Percentiles rank a stretch among this genome's conserved stretches.
These are phyloP conservation scores for Neurospora sp. DNA, from an alignment of 495 filamentous ascomycete genomes.

Conservation along the genomic window DNA sequence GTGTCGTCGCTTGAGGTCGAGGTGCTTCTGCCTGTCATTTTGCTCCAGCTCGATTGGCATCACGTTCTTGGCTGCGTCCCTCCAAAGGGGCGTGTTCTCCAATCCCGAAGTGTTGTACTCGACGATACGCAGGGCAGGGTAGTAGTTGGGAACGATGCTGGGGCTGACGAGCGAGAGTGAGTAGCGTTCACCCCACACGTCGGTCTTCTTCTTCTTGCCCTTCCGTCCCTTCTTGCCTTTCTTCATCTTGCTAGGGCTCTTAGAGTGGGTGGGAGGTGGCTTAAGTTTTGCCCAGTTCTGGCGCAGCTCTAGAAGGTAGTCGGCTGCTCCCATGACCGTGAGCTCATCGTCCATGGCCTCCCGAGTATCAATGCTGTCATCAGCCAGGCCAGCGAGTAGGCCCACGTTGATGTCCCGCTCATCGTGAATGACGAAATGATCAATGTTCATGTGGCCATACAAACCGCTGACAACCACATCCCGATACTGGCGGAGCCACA, in stretches of 20 bases:
- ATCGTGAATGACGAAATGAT: constrained; percentile 94
- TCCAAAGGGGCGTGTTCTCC: constrained; percentile 41
- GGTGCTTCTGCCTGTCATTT: constrained; percentile 9
- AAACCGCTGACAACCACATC: constrained; percentile 72
- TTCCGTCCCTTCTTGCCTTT: constrained; percentile 20
- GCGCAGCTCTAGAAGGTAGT: constrained; percentile 74
- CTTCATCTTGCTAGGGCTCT: constrained; percentile 27
- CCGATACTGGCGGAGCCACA: constrained; percentile 82
- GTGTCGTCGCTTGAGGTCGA: constrained; percentile 10
- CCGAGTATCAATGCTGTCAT: constrained; percentile 14
- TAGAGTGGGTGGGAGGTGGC: constrained; percentile 32
- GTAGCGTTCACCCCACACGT: constrained; percentile 70
- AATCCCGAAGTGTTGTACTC: constrained; percentile 91
- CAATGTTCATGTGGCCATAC: constrained; percentile 97
- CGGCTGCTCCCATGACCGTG: constrained; percentile 50
- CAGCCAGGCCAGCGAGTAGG: constrained; percentile 35
- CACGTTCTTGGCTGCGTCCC: constrained; percentile 15
- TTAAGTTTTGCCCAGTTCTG: constrained; percentile 68
- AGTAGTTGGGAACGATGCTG: constrained; percentile 88
- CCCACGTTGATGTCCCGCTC: constrained; percentile 57
- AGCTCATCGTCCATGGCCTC: constrained; percentile 44
- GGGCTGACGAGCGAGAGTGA: constrained; percentile 68
- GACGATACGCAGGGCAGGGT: constrained; percentile 73
- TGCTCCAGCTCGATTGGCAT: not conserved
- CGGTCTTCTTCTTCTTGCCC: constrained; percentile 38